These are phyloP conservation scores for Boletus mariae DNA, from an alignment of 1,284 basidiomycete genomes.

Conservation along the genomic window DNA sequence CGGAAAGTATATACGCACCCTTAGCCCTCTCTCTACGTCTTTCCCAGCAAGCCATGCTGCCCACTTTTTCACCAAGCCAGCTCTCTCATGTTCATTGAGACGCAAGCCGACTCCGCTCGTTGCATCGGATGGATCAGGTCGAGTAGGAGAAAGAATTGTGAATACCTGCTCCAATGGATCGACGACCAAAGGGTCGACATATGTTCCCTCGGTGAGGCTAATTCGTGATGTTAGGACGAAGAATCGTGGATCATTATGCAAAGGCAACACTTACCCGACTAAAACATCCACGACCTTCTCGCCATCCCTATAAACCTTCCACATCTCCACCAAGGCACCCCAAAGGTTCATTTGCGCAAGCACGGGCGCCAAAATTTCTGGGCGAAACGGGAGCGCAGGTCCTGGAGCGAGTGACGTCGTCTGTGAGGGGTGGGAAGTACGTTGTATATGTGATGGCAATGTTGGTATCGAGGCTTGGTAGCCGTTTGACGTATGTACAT, in stretches of 20 bases:
- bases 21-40: slow-evolving; percentile 67
- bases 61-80: slow-evolving; percentile 65
- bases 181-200: slow-evolving; percentile 52
- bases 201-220: slow-evolving; percentile 72
- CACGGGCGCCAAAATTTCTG: slow-evolving; percentile 77
- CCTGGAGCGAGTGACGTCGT: not conserved
- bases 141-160: slow-evolving; percentile 43
- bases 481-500: slow-evolving; percentile 7
- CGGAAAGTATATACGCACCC: slow-evolving; percentile 42
- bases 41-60: slow-evolving; percentile 76
- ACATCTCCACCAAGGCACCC: slow-evolving; percentile 28
- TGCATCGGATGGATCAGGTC: slow-evolving; percentile 8
- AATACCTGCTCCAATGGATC: slow-evolving; percentile 74
- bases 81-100: slow-evolving; percentile 48
- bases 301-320: slow-evolving; percentile 21
- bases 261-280: slow-evolving; percentile 55
- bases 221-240: not conserved
- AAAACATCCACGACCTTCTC: slow-evolving; percentile 37
- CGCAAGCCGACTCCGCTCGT: not conserved
- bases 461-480: slow-evolving; percentile 7
- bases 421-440: slow-evolving; percentile 10
- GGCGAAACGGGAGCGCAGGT: slow-evolving; percentile 12
- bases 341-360: slow-evolving; percentile 58
- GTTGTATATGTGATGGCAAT: slow-evolving; percentile 7
- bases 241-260: too few relatives aligned